Evolutionary conservation across 257 asterid genomes (phyloP), one percentile per base, ranked within the genome.

Genomic region (Fraxinus cuspidata): DNA sequence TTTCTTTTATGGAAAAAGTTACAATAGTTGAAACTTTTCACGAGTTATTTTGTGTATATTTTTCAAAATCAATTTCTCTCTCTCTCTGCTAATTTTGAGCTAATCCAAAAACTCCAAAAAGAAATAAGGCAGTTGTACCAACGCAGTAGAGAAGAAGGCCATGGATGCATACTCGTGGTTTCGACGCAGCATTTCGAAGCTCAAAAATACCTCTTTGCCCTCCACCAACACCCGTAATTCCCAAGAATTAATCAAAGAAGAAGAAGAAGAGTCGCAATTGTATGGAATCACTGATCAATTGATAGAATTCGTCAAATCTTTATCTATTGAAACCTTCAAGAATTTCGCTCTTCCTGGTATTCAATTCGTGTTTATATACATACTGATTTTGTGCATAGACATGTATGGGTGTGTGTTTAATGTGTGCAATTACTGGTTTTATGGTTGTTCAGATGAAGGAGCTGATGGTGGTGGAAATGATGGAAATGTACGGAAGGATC

Each of bases 91-190:
- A 56, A 56, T 8, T 19, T 21, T 21, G 66, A 15, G 15, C 13
- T 21, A 21, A 21, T 58, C 31, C 31, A 58, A 58, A 58, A 21
- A 21, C 29, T 1, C 66, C 66, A 58, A 23, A 21, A 38, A 2
- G 66, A 27, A 25, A 25, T 63, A 10, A 11, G 27, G 7, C 69
- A 11, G 34, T 63, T 73, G 66, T 72, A 27, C 63, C 66, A 11
- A 23, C 56, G 58, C 53, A 40, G 21, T 6, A 11, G 73, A 75
- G 13, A 32, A 63, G 40, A 29, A 28, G 60, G 80, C 77, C 78
- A 93, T 94, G 97, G 96, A 92, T 71, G 89, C 83, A 21, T 88
- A 82, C 76, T 85, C 96, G 77, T 89, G 96, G 97, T 47, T 93
- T 71, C 88, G 94, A 69, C 96, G 98, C 65, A 81, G 86, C 74